A percentile compares a stretch with the other conserved stretches of the same genome.
Conservation (phyloP, 495 filamentous ascomycete genomes). For the Penicillium diatomitis region DNA sequence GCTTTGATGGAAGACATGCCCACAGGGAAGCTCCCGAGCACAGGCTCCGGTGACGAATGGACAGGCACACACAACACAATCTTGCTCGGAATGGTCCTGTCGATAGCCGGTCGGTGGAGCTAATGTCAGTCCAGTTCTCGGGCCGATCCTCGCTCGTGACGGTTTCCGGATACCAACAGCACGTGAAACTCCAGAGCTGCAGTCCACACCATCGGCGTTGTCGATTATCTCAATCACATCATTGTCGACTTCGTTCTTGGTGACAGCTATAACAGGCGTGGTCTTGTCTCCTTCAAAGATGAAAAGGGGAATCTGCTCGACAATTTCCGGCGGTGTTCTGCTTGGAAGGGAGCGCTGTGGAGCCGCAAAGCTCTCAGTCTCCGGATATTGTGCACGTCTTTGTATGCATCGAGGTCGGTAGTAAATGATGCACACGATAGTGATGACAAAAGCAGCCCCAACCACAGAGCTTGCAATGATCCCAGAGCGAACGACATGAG, state of each 20-base stretch:
- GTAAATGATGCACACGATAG: no score
- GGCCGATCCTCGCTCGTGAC: constrained; percentile 11
- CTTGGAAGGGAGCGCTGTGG: constrained; percentile 46
- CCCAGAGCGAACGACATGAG: background rate
- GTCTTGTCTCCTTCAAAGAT: constrained; percentile 47
- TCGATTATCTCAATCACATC: constrained; percentile 3
- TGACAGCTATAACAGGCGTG: constrained; percentile 6
- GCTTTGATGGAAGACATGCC: constrained; percentile 83
- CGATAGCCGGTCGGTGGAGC: constrained; percentile 8
- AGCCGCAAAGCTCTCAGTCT: constrained; percentile 55
- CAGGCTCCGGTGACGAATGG: constrained; percentile 59
- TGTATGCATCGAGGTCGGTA: no score
- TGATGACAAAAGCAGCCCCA: no score
- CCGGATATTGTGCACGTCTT: no score
- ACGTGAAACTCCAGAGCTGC: background rate
- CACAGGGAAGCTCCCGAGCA: constrained; percentile 77
- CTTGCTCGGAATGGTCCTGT: constrained; percentile 37
- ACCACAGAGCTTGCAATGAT: no score
- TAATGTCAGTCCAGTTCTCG: background rate
- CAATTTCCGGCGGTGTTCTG: constrained; percentile 56
- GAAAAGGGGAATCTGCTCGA: constrained; percentile 66
- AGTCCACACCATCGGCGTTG: no score
- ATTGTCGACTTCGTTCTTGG: constrained; percentile 3
- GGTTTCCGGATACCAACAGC: constrained; percentile 9
- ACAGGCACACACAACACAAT: constrained; percentile 80